Percentiles rank a stretch among this genome's conserved stretches.
phyloP scores from a whole-genome alignment of 345 rosid genomes.

The Erucastrum elatum region DNA sequence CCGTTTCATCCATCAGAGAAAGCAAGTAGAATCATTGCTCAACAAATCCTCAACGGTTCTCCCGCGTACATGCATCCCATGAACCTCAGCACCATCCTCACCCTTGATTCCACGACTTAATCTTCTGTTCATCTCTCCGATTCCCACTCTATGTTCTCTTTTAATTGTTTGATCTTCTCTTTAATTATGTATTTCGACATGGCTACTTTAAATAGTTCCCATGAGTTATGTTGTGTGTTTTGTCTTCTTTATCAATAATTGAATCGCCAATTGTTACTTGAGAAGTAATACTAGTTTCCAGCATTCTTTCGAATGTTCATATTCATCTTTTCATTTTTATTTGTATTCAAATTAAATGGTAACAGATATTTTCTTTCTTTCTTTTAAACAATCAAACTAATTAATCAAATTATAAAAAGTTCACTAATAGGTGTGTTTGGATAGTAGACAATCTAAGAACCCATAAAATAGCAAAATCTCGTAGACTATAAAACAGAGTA shows the following conservation, averaged over 20 bases:
- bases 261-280: constrained; percentile 21
- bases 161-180: neutral
- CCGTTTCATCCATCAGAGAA: constrained; percentile 82
- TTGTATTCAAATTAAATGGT: neutral
- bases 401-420: neutral
- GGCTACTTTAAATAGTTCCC: constrained; percentile 12
- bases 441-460: neutral
- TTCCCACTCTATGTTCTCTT: constrained; percentile 7
- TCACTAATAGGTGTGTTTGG: neutral
- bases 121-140: constrained; percentile 2
- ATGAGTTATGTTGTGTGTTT: constrained; percentile 31
- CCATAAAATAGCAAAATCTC: too few species aligned
- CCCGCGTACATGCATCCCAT: constrained; percentile 65
- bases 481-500: too few species aligned
- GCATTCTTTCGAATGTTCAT: neutral
- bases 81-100: constrained; percentile 71
- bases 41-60: constrained; percentile 53
- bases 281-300: neutral
- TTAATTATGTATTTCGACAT: constrained; percentile 15
- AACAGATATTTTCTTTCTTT: neutral
- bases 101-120: constrained; percentile 50
- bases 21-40: constrained; percentile 63
- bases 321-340: neutral
- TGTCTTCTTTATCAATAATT: constrained; percentile 28
- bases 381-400: neutral